Evolutionary conservation across 1,284 basidiomycete species (phyloP).

Genomic region (Cryptococcus sp.): DNA sequence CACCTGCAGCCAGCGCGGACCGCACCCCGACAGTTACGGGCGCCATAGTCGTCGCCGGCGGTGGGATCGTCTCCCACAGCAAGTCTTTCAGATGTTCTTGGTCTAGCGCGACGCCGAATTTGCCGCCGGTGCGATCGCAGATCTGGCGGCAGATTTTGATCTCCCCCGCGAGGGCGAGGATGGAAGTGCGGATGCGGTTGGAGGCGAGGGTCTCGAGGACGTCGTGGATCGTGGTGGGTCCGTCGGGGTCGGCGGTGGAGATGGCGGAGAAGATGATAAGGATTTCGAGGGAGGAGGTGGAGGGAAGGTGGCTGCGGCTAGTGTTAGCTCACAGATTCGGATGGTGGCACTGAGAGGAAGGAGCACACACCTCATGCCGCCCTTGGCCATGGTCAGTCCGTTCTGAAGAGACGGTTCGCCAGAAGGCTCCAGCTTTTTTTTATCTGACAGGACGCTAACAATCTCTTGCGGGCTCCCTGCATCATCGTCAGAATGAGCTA

Average conservation of each 20-base stretch:
- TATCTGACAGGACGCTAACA: conserved; percentile 75
- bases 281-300: conserved; percentile 92
- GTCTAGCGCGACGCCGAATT: conserved; percentile 92
- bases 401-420: conserved; percentile 97
- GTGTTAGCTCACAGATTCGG: not conserved
- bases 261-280: conserved; percentile 89
- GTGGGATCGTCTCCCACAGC: conserved; percentile 91
- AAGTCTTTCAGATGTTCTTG: conserved; percentile 96
- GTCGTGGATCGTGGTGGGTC: conserved; percentile 70
- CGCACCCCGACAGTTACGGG: conserved; percentile 35
- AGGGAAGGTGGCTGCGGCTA: conserved; percentile 74
- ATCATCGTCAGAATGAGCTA: not conserved
- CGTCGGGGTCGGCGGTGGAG: conserved; percentile 94
- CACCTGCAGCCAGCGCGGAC: conserved; percentile 56
- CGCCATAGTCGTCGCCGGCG: conserved; percentile 69
- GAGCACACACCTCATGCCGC: conserved; percentile 74
- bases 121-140: conserved; percentile 81
- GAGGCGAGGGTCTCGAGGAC: conserved; percentile 77
- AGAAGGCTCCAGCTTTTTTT: conserved; percentile 79
- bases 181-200: conserved; percentile 81
- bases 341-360: not conserved
- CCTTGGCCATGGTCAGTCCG: conserved; percentile 89
- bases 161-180: conserved; percentile 90
- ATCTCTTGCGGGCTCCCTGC: conserved; percentile 93
- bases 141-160: conserved; percentile 95